phyloP scores from a whole-genome alignment of 1,139 yeast genomes.

The Saccharomyces pastorianus region DNA sequence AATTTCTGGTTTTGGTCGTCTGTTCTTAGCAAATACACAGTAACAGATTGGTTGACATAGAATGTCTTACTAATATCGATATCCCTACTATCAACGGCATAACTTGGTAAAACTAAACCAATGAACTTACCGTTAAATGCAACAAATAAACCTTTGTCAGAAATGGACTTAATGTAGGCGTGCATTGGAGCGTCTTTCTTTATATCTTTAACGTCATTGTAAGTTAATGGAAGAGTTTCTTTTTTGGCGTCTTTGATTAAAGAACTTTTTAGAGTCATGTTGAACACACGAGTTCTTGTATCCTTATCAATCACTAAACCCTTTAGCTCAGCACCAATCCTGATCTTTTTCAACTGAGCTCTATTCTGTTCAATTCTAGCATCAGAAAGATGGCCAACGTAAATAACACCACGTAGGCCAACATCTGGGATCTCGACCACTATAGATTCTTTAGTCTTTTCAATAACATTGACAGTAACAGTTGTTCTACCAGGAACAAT shows the following conservation, averaged over 20 bases:
- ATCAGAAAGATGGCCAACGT: conserved; percentile 69
- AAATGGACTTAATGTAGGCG: conserved; percentile 75
- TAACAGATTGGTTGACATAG: conserved; percentile 55
- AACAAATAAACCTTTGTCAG: conserved; percentile 73
- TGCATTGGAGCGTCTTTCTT: conserved; percentile 39
- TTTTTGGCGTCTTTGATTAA: conserved; percentile 57
- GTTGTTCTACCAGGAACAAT: conserved; percentile 57
- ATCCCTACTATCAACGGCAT: conserved; percentile 49
- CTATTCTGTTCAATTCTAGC: conserved; percentile 68
- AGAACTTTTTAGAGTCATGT: conserved; percentile 57
- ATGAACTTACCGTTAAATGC: conserved; percentile 73
- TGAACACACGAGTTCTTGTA: conserved; percentile 49
- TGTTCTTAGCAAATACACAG: conserved; percentile 53
- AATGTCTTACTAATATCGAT: conserved; percentile 53
- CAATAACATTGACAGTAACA: conserved; percentile 55
- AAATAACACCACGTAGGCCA: conserved; percentile 61
- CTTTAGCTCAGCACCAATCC: conserved; percentile 53
- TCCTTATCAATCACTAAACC: conserved; percentile 66
- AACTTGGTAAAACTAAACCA: conserved; percentile 75
- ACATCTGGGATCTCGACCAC: conserved; percentile 53
- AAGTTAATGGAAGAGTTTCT: conserved; percentile 49
- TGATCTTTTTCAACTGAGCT: conserved; percentile 47
- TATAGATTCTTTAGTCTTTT: conserved; percentile 66
- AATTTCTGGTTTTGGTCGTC: conserved; percentile 68
- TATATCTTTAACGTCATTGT: conserved; percentile 49